Conservation (phyloP, 2,329 filamentous ascomycete species). For the Calonectria leucothoes region DNA sequence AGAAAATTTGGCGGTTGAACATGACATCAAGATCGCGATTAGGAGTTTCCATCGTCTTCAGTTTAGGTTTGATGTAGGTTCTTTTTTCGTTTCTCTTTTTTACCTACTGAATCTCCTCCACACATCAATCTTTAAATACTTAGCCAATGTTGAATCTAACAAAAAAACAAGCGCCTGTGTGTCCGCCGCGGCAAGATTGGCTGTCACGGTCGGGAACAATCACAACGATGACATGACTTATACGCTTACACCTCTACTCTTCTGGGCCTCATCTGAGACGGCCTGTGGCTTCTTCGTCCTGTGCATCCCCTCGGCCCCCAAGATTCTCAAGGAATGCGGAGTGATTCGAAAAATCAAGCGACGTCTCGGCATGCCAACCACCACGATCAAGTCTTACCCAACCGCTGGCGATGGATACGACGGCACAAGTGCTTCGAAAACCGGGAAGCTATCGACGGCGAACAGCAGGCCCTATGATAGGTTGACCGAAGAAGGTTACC, state of each 20-base stretch:
- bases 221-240: background rate
- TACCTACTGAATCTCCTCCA: no score
- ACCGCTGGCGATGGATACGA: background rate
- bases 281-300: background rate
- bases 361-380: background rate
- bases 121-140: no score
- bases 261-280: background rate
- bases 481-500: background rate
- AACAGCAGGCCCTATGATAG: background rate
- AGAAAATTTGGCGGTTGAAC: background rate
- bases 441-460: background rate
- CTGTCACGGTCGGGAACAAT: background rate
- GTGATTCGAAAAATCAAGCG: background rate
- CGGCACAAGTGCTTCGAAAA: background rate
- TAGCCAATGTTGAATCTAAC: background rate
- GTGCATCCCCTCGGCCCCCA: background rate
- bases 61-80: background rate
- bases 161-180: background rate
- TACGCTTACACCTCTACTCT: background rate
- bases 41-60: background rate
- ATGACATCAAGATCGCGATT: background rate
- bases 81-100: background rate
- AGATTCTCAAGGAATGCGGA: background rate
- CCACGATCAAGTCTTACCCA: background rate
- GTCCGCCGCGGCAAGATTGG: background rate